These are phyloP conservation scores for Intubia oerlemansii DNA, from an alignment of 2,329 filamentous ascomycete species.

Conservation along the genomic window DNA sequence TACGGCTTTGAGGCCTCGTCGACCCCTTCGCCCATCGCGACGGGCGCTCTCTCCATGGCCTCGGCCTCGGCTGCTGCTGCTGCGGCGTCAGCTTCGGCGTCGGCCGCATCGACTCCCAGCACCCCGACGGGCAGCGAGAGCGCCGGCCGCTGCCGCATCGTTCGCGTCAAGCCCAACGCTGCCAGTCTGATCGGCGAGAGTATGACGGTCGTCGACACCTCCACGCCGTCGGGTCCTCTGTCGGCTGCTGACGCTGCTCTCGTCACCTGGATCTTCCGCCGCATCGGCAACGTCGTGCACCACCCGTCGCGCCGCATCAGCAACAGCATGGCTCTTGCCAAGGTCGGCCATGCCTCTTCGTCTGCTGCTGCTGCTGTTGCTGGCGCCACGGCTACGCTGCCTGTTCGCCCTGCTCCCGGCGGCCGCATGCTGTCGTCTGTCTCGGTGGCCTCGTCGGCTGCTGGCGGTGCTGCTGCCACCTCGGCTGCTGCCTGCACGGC, in stretches of 20 bases:
- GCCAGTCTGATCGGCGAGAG: constrained; percentile 57
- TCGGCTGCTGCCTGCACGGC: constrained; percentile 52
- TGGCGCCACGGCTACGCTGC: constrained; percentile 20
- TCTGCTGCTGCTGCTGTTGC: background rate
- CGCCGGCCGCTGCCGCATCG: constrained; percentile 35
- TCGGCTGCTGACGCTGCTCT: constrained; percentile 29
- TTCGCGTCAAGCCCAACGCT: constrained; percentile 72
- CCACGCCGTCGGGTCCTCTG: constrained; percentile 24
- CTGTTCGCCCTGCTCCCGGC: no score
- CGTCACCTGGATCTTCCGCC: constrained; percentile 56
- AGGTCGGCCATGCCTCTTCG: no score
- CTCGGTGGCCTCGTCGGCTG: constrained; percentile 35
- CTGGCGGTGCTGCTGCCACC: constrained; percentile 14
- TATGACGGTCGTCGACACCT: constrained; percentile 60
- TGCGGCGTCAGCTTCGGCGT: no score
- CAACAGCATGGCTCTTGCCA: background rate
- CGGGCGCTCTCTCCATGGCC: no score
- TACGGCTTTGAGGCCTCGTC: no score
- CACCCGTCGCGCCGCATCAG: constrained; percentile 2
- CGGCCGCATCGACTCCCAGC: background rate
- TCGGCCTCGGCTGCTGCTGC: background rate
- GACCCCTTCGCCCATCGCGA: no score
- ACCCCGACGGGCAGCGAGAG: background rate
- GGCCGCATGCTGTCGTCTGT: no score
- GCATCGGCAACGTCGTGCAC: constrained; percentile 40